These are phyloP conservation scores for Diplodia sapinea DNA, from an alignment of 2,329 filamentous ascomycete genomes.

Conservation along the genomic window DNA sequence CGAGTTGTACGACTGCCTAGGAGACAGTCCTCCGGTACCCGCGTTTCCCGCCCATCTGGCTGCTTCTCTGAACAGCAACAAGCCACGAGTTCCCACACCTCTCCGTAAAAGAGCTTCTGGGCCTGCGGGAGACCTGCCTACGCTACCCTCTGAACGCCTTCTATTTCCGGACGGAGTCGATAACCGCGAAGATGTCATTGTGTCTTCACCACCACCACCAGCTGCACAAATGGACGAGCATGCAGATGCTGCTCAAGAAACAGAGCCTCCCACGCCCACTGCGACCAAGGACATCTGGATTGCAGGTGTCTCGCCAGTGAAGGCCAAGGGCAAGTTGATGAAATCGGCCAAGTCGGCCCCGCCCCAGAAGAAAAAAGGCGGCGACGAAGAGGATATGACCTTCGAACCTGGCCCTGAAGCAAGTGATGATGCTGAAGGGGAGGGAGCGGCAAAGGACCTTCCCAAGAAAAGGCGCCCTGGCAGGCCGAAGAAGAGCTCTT, in stretches of 20 bases:
- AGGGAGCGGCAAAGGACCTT: background rate
- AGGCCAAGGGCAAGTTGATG: slow-evolving; percentile 36
- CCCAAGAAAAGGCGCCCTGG: slow-evolving; percentile 29
- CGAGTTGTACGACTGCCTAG: slow-evolving; percentile 59
- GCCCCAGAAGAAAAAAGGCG: slow-evolving; percentile 50
- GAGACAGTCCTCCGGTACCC: slow-evolving; percentile 44
- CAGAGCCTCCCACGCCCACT: slow-evolving; percentile 8
- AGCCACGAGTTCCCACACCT: slow-evolving; percentile 7
- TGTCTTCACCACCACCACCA: background rate
- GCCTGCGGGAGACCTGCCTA: slow-evolving; percentile 37
- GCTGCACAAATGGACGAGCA: slow-evolving; percentile 2
- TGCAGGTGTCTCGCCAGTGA: slow-evolving; percentile 38
- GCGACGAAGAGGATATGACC: slow-evolving; percentile 39
- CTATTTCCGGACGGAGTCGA: slow-evolving; percentile 41
- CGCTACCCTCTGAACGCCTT: slow-evolving; percentile 48
- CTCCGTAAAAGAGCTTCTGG: slow-evolving; percentile 15
- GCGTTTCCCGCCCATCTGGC: slow-evolving; percentile 42
- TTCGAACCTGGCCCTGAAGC: slow-evolving; percentile 7
- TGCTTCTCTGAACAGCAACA: slow-evolving; percentile 21
- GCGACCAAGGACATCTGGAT: slow-evolving; percentile 21
- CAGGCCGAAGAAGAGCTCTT: slow-evolving; percentile 26
- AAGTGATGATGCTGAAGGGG: slow-evolving; percentile 8
- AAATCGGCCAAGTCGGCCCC: slow-evolving; percentile 37
- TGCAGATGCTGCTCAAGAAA: background rate
- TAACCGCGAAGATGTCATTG: slow-evolving; percentile 11